Percentiles rank a stretch among this genome's conserved stretches.
Evolutionary conservation across 2,329 filamentous ascomycete genomes (phyloP).

Genomic region (Pseudogymnoascus destructans): DNA sequence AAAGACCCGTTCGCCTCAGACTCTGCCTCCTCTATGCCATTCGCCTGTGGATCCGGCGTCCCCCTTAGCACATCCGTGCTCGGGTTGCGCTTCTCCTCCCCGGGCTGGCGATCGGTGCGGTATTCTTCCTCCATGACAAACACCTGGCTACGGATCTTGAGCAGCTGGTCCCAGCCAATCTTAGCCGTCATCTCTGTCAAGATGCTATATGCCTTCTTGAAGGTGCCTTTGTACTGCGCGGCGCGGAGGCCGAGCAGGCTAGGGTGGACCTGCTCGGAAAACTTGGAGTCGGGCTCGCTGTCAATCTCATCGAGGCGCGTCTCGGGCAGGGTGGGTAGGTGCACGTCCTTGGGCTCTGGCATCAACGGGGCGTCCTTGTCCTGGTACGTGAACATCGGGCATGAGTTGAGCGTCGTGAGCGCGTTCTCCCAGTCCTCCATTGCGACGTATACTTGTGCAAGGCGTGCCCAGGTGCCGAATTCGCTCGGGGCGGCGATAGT

Average conservation of each 20-base stretch:
- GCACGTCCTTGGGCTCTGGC: slow-evolving; percentile 81
- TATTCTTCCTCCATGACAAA: slow-evolving; percentile 99
- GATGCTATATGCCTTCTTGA: slow-evolving; percentile 85
- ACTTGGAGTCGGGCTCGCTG: slow-evolving; percentile 71
- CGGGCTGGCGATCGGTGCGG: slow-evolving; percentile 67
- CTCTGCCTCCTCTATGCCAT: slow-evolving; percentile 27
- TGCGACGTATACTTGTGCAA: slow-evolving; percentile 86
- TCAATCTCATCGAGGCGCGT: slow-evolving; percentile 93
- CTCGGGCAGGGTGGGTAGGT: slow-evolving; percentile 75
- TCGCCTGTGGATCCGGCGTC: slow-evolving; percentile 43
- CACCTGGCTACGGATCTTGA: slow-evolving; percentile 89
- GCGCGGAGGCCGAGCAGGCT: slow-evolving; percentile 77
- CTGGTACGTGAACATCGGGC: slow-evolving; percentile 99
- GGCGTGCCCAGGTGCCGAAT: slow-evolving; percentile 88
- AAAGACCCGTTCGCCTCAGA: slow-evolving; percentile 21
- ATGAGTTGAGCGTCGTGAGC: slow-evolving; percentile 89
- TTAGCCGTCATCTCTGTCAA: slow-evolving; percentile 91
- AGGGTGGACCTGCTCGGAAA: slow-evolving; percentile 74
- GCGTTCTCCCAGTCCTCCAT: slow-evolving; percentile 96
- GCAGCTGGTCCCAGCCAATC: slow-evolving; percentile 93
- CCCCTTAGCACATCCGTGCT: slow-evolving; percentile 69
- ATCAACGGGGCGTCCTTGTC: slow-evolving; percentile 93
- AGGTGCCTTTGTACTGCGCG: slow-evolving; percentile 84
- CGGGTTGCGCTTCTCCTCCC: slow-evolving; percentile 50
- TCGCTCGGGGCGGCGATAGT: slow-evolving; percentile 93